phyloP scores from a whole-genome alignment of 2,329 filamentous ascomycete species.

The Amauroascus verrucosus region DNA sequence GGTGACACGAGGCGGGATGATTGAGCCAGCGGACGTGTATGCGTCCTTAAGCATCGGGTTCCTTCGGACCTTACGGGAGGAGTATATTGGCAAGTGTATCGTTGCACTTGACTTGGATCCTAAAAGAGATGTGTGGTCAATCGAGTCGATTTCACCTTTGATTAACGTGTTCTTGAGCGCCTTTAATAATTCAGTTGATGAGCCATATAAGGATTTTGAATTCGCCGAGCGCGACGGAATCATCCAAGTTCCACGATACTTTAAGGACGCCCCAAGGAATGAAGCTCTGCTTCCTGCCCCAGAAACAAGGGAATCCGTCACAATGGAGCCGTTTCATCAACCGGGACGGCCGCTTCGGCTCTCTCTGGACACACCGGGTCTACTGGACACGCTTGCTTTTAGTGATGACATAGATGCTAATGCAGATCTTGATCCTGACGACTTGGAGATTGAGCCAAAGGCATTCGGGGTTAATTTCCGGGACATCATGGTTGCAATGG shows the following conservation, averaged over 20 bases:
- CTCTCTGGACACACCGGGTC: neutral
- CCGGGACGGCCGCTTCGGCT: neutral
- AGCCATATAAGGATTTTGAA: too few relatives aligned
- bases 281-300: neutral
- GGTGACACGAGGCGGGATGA: neutral
- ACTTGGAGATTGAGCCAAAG: constrained; percentile 18
- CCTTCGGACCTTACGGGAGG: neutral
- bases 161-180: neutral
- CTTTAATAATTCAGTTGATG: neutral
- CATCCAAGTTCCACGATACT: neutral
- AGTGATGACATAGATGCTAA: neutral
- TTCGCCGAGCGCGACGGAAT: neutral
- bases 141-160: neutral
- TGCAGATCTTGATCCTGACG: neutral
- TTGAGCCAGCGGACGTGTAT: neutral
- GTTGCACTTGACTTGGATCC: neutral
- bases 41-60: neutral
- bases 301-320: neutral
- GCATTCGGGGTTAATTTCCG: constrained; percentile 19
- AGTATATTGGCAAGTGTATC: neutral
- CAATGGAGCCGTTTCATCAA: neutral
- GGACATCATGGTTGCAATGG: constrained; percentile 16
- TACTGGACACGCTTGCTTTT: neutral
- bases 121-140: neutral
- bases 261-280: neutral